Evolutionary conservation across 2,329 filamentous ascomycete genomes (phyloP).

Genomic region (Sarocladium brachiariae): DNA sequence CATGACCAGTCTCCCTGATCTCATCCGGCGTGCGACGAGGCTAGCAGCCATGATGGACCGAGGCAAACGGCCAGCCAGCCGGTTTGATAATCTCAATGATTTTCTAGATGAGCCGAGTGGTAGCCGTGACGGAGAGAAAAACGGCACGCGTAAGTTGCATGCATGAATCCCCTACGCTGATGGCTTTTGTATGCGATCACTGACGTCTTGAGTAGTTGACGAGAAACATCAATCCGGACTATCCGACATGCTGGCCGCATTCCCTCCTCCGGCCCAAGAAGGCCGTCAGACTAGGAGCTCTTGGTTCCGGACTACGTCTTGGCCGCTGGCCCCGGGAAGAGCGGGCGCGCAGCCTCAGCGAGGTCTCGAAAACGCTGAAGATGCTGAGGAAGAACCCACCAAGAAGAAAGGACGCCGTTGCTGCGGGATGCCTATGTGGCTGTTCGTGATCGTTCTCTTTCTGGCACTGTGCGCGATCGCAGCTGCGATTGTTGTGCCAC

Average conservation of each 20-base stretch:
- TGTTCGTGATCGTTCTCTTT: constrained; percentile 60
- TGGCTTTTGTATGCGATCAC: background rate
- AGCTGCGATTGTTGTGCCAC: constrained; percentile 75
- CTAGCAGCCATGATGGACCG: constrained; percentile 83
- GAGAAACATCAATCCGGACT: constrained; percentile 46
- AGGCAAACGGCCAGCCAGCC: constrained; percentile 59
- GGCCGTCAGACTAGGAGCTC: constrained; percentile 39
- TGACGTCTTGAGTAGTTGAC: constrained; percentile 23
- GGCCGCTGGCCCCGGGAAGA: constrained; percentile 37
- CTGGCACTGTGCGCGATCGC: constrained; percentile 66
- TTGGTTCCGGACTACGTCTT: constrained; percentile 37
- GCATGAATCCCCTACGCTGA: background rate
- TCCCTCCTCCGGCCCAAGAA: constrained; percentile 51
- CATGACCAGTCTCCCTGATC: constrained; percentile 82
- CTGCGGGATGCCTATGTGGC: constrained; percentile 79
- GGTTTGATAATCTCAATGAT: constrained; percentile 46
- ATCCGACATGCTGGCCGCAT: constrained; percentile 60
- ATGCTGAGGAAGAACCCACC: constrained; percentile 17
- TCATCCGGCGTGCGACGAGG: constrained; percentile 82
- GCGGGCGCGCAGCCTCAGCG: constrained; percentile 15
- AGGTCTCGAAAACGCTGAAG: background rate
- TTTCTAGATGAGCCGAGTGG: constrained; percentile 39
- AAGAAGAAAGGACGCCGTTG: constrained; percentile 51
- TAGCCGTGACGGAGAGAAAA: constrained; percentile 30
- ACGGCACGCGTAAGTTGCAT: constrained; percentile 30